Evolutionary conservation across 1,139 yeast species (phyloP), one percentile per base, ranked within the genome.

Genomic region (Yamadazyma epiphylla): DNA sequence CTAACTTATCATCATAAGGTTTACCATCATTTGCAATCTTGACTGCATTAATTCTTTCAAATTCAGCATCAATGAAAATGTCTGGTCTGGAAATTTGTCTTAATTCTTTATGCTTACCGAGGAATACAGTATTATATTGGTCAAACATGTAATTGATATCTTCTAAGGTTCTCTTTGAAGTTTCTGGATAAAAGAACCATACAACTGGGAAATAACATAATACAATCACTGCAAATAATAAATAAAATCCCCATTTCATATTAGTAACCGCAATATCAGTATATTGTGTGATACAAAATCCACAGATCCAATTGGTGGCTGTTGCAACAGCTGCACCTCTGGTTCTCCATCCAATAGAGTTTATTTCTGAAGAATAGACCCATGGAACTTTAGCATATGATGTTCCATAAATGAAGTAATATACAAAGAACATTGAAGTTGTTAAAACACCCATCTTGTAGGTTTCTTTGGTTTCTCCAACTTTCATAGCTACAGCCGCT

Each of bases 91-190:
- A 16, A 15, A 38, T 26, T 31, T 41, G 46, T 35, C 47, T 38
- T n/a, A 39, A 35, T 26, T 38, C 46, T 25, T 35, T 33, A 26
- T 33, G 26, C 15, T 16, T 38, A 16, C 47, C 47, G 25, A 41
- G 38, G 42, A 42, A 40, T 4, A 35, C 27, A n/a, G 47, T 42
- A 25, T 42, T 45, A 24, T 42, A 41, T 11, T 31, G 17, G 15
- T 33, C 45, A 24, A 47, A 46, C 37, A 46, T 37, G 32, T 26
- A 38, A 26, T 78, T 82, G 40, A 77, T 66, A 48, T 77, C 82
- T 51, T 77, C 84, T 49, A 78, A 60, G 17, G 80, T 60, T 46
- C 81, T 65, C 36, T 77, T 77, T 9, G 80, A 74, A 19, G 83
- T 77, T 58, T 78, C 85, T 22, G 84, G 84, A 49, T 72, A 77